Conservation (phyloP, 164 flowering plant species). For the Vitis vinifera region ASM3070453v1 NC_081808.1:18503501-18504000, state of each 20-base stretch:
- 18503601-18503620: constrained; percentile 25
- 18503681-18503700: constrained; percentile 14
- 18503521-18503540: not conserved
- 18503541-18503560: not conserved
- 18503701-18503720: constrained; percentile 35
- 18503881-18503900: constrained; percentile 77
- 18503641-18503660: constrained; percentile 29
- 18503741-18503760: not conserved
- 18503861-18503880: constrained; percentile 67
- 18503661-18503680: constrained; percentile 40
- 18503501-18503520: not conserved
- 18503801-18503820: not conserved
- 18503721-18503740: constrained; percentile 22
- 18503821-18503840: constrained; percentile 3
- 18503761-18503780: not conserved
- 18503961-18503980: no score
- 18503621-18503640: constrained; percentile 40
- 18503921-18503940: no score
- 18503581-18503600: not conserved
- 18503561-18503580: no score
- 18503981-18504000: no score
- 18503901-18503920: constrained; percentile 53
- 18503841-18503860: constrained; percentile 57
- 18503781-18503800: not conserved
- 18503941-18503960: no score